Percentiles rank a stretch among this genome's conserved stretches.
These are phyloP conservation scores for Basipetospora chlamydospora DNA, from an alignment of 2,329 filamentous ascomycete species.

Conservation along the genomic window DNA sequence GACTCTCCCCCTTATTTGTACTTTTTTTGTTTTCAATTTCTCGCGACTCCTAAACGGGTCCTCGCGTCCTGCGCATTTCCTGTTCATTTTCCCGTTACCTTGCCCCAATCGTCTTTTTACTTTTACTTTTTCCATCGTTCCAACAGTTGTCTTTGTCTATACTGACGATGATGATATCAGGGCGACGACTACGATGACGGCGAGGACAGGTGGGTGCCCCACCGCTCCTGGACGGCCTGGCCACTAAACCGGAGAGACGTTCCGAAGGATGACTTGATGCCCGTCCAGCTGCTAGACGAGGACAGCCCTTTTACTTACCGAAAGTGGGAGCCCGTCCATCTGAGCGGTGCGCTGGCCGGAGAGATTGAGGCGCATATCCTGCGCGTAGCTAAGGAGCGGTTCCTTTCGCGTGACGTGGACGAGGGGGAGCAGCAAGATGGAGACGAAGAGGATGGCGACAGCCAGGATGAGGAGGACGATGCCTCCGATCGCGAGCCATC, in stretches of 20 bases:
- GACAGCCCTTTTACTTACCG: conserved; percentile 38
- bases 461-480: background rate
- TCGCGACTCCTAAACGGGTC: background rate
- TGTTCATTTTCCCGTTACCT: background rate
- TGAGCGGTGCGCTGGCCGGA: conserved; percentile 53
- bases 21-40: background rate
- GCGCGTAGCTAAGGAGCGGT: conserved; percentile 52
- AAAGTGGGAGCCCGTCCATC: conserved; percentile 24
- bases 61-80: background rate
- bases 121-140: too few relatives aligned
- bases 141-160: too few relatives aligned
- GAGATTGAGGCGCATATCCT: conserved; percentile 53
- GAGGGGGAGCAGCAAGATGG: conserved; percentile 1
- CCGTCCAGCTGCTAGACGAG: conserved; percentile 26
- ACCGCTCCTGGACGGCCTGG: conserved; percentile 71
- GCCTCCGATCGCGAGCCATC: too few relatives aligned
- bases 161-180: background rate
- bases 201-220: conserved; percentile 28
- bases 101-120: too few relatives aligned
- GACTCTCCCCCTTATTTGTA: background rate
- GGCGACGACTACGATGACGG: background rate
- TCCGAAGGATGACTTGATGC: conserved; percentile 38
- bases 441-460: background rate
- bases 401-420: conserved; percentile 21
- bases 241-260: conserved; percentile 51